Conservation (phyloP, 2,329 filamentous ascomycete genomes). For the Geosmithia morbida region DNA sequence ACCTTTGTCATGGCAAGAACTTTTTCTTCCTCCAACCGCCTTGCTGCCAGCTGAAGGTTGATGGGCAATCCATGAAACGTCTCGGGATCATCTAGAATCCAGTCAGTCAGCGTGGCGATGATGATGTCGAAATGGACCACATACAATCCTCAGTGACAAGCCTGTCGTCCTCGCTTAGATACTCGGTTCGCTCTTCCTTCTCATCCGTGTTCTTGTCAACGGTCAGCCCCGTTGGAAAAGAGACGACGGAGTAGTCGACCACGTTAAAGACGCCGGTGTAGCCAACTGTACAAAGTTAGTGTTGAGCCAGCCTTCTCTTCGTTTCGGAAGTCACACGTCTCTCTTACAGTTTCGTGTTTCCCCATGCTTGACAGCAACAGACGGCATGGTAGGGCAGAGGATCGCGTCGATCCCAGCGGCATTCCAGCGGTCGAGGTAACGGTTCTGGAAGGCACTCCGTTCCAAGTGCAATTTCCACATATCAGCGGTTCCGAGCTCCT, state of each 20-base stretch:
- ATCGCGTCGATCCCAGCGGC: slow-evolving; percentile 42
- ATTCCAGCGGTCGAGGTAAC: slow-evolving; percentile 1
- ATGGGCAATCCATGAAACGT: slow-evolving; percentile 10
- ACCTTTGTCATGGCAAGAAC: slow-evolving; percentile 11
- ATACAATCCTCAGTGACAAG: not conserved
- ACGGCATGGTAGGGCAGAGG: slow-evolving; percentile 13
- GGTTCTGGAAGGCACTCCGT: slow-evolving; percentile 16
- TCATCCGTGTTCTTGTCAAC: slow-evolving; percentile 22
- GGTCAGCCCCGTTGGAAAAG: slow-evolving; percentile 5
- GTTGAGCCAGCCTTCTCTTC: not conserved
- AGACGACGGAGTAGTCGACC: not conserved
- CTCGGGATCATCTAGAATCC: slow-evolving; percentile 6
- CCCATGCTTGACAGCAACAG: not conserved
- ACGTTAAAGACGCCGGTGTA: slow-evolving; percentile 1
- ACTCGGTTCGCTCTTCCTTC: slow-evolving; percentile 3
- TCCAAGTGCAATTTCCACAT: slow-evolving; percentile 18
- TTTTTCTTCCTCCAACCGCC: slow-evolving; percentile 10
- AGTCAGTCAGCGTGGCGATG: not conserved
- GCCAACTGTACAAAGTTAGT: not conserved
- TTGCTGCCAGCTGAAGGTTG: slow-evolving; percentile 10
- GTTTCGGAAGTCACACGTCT: not conserved
- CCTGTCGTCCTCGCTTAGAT: not conserved
- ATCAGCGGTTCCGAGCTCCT: slow-evolving; percentile 11
- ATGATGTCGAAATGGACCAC: not conserved
- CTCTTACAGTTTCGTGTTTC: not conserved